Conservation (phyloP, 257 asterid species). For the Solanum raphanifolium region DNA sequence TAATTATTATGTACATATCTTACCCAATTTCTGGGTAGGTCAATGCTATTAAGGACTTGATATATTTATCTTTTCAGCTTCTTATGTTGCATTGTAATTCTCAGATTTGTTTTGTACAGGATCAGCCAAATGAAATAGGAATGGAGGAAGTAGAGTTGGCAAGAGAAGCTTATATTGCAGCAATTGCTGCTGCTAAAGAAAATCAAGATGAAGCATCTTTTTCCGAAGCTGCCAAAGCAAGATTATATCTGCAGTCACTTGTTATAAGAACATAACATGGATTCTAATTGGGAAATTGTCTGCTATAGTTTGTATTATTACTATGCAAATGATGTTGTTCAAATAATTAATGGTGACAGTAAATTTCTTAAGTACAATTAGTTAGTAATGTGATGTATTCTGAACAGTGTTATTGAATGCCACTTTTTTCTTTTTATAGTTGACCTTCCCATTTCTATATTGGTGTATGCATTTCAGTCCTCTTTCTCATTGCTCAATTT, state of each 20-base stretch:
- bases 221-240: conserved; percentile 69
- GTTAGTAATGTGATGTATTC: background rate
- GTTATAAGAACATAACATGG: conserved; percentile 17
- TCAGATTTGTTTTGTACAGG: conserved; percentile 30
- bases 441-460: background rate
- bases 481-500: background rate
- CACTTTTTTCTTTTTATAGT: background rate
- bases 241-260: conserved; percentile 54
- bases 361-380: background rate
- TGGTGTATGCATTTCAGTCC: background rate
- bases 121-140: conserved; percentile 32
- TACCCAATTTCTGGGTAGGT: background rate
- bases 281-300: background rate
- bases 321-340: background rate
- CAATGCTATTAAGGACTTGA: background rate
- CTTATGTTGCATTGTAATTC: background rate
- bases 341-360: background rate
- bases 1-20: background rate
- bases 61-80: background rate
- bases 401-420: background rate
- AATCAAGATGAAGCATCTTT: conserved; percentile 64
- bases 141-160: conserved; percentile 63
- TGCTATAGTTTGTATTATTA: background rate
- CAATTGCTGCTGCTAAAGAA: conserved; percentile 68
- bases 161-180: conserved; percentile 58